Evolutionary conservation across 2,329 filamentous ascomycete genomes (phyloP).

Genomic region (Colletotrichum sp.): DNA sequence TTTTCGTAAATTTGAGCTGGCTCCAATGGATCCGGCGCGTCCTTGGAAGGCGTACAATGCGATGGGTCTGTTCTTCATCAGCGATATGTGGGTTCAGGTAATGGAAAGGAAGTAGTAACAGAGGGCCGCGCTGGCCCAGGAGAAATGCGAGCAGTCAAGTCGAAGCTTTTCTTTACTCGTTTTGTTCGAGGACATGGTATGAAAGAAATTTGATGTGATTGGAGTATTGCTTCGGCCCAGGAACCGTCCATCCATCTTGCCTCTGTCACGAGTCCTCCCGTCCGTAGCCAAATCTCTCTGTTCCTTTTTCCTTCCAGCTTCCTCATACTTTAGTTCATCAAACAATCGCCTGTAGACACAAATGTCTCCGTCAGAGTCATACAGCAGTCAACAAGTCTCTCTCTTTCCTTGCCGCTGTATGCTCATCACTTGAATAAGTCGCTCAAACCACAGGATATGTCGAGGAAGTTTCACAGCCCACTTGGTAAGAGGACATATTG

Average conservation of each 20-base stretch:
- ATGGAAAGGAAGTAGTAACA: conserved; percentile 14
- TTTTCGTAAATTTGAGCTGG: conserved; percentile 33
- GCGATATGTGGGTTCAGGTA: conserved; percentile 37
- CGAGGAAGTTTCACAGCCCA: neutral
- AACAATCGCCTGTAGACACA: neutral
- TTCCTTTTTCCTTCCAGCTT: neutral
- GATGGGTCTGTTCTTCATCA: conserved; percentile 32
- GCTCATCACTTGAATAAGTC: fast-evolving
- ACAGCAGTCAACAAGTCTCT: fast-evolving
- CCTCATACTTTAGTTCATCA: neutral
- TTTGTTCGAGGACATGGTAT: neutral
- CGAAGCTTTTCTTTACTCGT: neutral
- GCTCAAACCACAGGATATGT: neutral
- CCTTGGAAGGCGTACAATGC: conserved; percentile 31
- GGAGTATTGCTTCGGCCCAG: neutral
- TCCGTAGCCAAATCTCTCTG: neutral
- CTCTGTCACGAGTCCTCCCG: neutral
- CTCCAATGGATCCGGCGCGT: conserved; percentile 26
- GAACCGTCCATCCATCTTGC: neutral
- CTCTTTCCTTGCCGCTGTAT: neutral
- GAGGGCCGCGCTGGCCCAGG: too few species aligned
- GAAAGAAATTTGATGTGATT: neutral
- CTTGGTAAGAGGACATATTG: neutral
- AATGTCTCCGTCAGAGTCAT: neutral
- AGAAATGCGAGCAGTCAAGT: too few species aligned